A percentile compares a stretch with the other conserved stretches of the same genome.
phyloP scores from a whole-genome alignment of 108 stramenopile species.

The Nitzschia inconspicua region DNA sequence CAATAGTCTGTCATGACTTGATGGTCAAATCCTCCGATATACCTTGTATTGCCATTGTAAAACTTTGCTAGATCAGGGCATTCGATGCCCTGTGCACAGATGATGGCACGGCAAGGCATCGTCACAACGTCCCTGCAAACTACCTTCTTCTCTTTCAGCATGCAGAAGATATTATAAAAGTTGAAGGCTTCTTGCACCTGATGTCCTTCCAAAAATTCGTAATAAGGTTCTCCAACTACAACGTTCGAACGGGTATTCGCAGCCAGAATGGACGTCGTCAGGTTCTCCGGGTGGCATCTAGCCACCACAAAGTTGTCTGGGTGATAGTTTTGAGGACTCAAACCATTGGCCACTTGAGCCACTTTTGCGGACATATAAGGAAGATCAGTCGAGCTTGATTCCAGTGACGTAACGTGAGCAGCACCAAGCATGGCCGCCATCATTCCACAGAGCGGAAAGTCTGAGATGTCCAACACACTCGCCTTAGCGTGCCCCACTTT shows the following conservation, averaged over 20 bases:
- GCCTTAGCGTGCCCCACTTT: constrained; percentile 31
- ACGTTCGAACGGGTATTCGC: constrained; percentile 31
- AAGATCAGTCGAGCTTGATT: constrained; percentile 42
- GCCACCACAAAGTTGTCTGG: constrained; percentile 13
- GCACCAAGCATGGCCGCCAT: constrained; percentile 64
- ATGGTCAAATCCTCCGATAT: constrained; percentile 60
- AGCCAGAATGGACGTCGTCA: neutral
- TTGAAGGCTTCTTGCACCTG: constrained; percentile 72
- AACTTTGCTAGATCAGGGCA: constrained; percentile 39
- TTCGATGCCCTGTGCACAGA: constrained; percentile 72
- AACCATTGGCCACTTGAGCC: constrained; percentile 60
- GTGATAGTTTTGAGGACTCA: neutral
- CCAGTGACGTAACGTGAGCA: constrained; percentile 54
- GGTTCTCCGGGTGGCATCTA: constrained; percentile 23
- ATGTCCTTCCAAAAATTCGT: constrained; percentile 76
- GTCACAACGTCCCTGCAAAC: constrained; percentile 33
- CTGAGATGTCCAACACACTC: constrained; percentile 67
- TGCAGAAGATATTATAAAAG: constrained; percentile 54
- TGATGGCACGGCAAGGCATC: constrained; percentile 44
- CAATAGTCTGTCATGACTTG: constrained; percentile 44
- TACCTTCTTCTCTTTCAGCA: constrained; percentile 39
- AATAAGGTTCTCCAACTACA: constrained; percentile 80
- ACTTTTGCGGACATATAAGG: constrained; percentile 57
- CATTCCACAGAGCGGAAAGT: constrained; percentile 71
- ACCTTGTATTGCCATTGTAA: constrained; percentile 36